Evolutionary conservation across 73 alveolate species (phyloP).

Genomic region (Symbiodinium pilosum): DNA sequence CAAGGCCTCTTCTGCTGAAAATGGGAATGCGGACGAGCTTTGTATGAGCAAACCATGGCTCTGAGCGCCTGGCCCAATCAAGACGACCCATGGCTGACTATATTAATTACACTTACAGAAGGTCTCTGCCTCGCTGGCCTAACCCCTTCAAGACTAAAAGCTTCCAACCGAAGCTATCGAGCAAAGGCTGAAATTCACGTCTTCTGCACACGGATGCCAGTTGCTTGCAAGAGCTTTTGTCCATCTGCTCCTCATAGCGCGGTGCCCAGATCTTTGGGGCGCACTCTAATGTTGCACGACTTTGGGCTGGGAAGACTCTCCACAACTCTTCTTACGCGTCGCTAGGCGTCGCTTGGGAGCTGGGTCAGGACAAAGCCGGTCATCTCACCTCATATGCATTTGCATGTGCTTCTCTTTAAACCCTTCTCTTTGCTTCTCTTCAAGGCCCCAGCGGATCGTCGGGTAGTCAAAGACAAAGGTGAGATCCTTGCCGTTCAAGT

Average conservation of each 20-base stretch:
- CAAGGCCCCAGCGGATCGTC: not conserved
- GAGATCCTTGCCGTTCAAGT: slow-evolving; percentile 21
- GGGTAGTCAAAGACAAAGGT: slow-evolving; percentile 9
- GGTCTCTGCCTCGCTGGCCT: not conserved
- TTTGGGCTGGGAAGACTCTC: too few species aligned
- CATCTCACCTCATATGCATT: not conserved
- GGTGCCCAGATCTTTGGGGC: too few species aligned
- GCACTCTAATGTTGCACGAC: not conserved
- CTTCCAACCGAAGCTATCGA: not conserved
- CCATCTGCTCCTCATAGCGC: too few species aligned
- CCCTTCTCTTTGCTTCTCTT: too few species aligned
- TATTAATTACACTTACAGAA: too few species aligned
- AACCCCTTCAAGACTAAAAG: not conserved
- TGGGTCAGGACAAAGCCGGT: slow-evolving; percentile 21
- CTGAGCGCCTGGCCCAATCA: not conserved
- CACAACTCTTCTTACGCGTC: too few species aligned
- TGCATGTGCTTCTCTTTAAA: not conserved
- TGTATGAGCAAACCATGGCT: not conserved
- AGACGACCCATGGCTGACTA: not conserved
- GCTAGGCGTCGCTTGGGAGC: slow-evolving; percentile 18
- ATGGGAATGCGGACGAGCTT: too few species aligned
- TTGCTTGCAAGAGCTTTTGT: too few species aligned
- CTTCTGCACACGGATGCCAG: too few species aligned
- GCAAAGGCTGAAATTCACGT: too few species aligned
- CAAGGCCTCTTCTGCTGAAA: too few species aligned